A percentile compares a stretch with the other conserved stretches of the same genome.
Evolutionary conservation across 2,329 filamentous ascomycete species (phyloP).

Genomic region (Thermothelomyces thermophilus): DNA sequence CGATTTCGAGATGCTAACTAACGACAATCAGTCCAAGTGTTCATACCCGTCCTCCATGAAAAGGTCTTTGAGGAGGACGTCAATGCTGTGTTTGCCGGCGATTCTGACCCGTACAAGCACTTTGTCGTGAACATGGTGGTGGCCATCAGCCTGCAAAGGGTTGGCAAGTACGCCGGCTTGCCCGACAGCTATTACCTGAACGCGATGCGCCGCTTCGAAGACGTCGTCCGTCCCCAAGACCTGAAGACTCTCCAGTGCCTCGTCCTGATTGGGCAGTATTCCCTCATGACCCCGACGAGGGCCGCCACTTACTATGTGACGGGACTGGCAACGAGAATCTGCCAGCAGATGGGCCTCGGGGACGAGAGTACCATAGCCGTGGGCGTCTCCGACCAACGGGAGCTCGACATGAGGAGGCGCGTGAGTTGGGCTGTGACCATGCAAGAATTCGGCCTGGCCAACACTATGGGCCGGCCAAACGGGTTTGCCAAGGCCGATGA

Average conservation of each 20-base stretch:
- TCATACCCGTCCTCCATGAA: slow-evolving; percentile 84
- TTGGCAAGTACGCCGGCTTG: slow-evolving; percentile 85
- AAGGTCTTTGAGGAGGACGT: slow-evolving; percentile 68
- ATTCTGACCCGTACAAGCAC: slow-evolving; percentile 72
- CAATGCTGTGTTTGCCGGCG: slow-evolving; percentile 72
- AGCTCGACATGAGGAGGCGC: slow-evolving; percentile 82
- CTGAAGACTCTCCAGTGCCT: slow-evolving; percentile 86
- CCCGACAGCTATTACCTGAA: slow-evolving; percentile 94
- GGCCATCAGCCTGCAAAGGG: slow-evolving; percentile 88
- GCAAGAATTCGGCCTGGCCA: slow-evolving; percentile 83
- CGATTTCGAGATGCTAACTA: not conserved
- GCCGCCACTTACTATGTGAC: slow-evolving; percentile 92
- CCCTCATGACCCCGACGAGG: slow-evolving; percentile 81
- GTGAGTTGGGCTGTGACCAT: slow-evolving; percentile 82
- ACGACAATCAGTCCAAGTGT: slow-evolving; percentile 62
- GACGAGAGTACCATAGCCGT: slow-evolving; percentile 81
- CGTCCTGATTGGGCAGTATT: slow-evolving; percentile 82
- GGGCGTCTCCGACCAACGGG: slow-evolving; percentile 59
- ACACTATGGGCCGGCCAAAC: slow-evolving; percentile 80
- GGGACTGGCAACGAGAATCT: slow-evolving; percentile 78
- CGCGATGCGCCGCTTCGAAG: slow-evolving; percentile 77
- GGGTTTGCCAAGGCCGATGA: slow-evolving; percentile 78
- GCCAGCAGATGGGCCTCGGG: slow-evolving; percentile 79
- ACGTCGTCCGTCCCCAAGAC: slow-evolving; percentile 80
- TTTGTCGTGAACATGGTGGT: slow-evolving; percentile 88